Evolutionary conservation across 2,329 filamentous ascomycete species (phyloP).

Genomic region (Hypoxylon rubiginosum): DNA sequence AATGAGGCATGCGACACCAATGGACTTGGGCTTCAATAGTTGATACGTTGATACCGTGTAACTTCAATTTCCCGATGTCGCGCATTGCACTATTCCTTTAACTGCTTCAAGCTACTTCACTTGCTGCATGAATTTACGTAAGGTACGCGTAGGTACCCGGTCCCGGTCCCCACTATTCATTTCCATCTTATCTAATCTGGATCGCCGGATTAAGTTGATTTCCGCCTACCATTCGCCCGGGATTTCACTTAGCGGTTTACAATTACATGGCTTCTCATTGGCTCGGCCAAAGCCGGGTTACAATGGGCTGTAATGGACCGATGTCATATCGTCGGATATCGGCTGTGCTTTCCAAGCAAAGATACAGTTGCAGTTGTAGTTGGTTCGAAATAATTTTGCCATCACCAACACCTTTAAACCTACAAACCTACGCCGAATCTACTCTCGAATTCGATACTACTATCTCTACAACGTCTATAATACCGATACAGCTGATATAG

Average conservation of each 20-base stretch:
- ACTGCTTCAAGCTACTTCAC: not conserved
- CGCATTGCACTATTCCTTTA: not conserved
- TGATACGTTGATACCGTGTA: slow-evolving; percentile 2
- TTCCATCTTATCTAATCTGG: slow-evolving; percentile 2
- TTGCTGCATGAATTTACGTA: not conserved
- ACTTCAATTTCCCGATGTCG: not conserved
- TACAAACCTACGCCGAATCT: slow-evolving; percentile 2
- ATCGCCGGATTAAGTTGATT: slow-evolving; percentile 2
- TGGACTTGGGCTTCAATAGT: not conserved
- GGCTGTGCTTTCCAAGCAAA: slow-evolving; percentile 42
- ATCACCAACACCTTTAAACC: slow-evolving; percentile 7
- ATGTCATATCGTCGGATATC: slow-evolving; percentile 47
- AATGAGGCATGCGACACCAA: slow-evolving; percentile 18
- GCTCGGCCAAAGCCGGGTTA: slow-evolving; percentile 53
- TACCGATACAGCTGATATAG: not conserved
- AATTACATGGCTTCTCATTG: slow-evolving; percentile 54
- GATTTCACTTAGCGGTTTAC: slow-evolving; percentile 44
- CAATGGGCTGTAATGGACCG: slow-evolving; percentile 46
- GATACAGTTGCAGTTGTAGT: not conserved
- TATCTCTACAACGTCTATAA: not conserved
- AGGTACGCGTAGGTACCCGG: not conserved
- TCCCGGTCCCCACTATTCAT: not conserved
- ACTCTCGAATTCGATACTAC: not conserved
- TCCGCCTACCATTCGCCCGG: slow-evolving; percentile 10
- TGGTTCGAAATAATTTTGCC: slow-evolving; percentile 19